Evolutionary conservation across 305 asterid genomes (phyloP).

Genomic region (Withania somnifera): DNA sequence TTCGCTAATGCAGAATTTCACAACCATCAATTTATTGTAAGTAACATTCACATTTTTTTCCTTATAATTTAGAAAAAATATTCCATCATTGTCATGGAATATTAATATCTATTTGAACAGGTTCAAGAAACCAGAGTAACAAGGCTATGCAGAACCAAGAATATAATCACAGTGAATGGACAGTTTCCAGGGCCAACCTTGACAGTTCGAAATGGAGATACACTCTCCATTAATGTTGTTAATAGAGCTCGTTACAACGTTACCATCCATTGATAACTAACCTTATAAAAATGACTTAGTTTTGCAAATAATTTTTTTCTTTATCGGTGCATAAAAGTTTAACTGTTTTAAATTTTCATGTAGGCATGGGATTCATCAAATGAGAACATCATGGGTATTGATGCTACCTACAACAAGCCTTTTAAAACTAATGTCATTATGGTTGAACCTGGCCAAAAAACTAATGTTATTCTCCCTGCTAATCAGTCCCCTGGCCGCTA

Average conservation of each 20-base stretch:
- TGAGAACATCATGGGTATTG: slow-evolving; percentile 75
- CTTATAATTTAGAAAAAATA: not conserved
- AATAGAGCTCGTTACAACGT: slow-evolving; percentile 30
- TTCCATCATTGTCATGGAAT: not conserved
- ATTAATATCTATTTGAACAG: not conserved
- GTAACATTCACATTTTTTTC: not conserved
- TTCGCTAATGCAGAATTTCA: slow-evolving; percentile 23
- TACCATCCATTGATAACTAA: slow-evolving; percentile 30
- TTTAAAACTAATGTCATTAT: slow-evolving; percentile 50
- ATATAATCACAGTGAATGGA: slow-evolving; percentile 28
- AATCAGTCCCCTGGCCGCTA: slow-evolving; percentile 47
- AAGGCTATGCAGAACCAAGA: slow-evolving; percentile 23
- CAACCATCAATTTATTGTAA: slow-evolving; percentile 24
- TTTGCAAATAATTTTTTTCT: not conserved
- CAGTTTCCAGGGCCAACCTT: slow-evolving; percentile 36
- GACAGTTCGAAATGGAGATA: slow-evolving; percentile 28
- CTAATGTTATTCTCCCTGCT: slow-evolving; percentile 61
- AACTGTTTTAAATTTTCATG: not conserved
- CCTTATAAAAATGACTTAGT: not conserved
- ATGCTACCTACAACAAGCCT: slow-evolving; percentile 54
- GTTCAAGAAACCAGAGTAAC: slow-evolving; percentile 16
- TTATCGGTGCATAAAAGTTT: not conserved
- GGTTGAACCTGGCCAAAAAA: slow-evolving; percentile 81
- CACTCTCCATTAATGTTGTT: slow-evolving; percentile 17
- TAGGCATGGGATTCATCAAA: slow-evolving; percentile 77